phyloP scores from a whole-genome alignment of 257 asterid species.

The Misopates orontium region DNA sequence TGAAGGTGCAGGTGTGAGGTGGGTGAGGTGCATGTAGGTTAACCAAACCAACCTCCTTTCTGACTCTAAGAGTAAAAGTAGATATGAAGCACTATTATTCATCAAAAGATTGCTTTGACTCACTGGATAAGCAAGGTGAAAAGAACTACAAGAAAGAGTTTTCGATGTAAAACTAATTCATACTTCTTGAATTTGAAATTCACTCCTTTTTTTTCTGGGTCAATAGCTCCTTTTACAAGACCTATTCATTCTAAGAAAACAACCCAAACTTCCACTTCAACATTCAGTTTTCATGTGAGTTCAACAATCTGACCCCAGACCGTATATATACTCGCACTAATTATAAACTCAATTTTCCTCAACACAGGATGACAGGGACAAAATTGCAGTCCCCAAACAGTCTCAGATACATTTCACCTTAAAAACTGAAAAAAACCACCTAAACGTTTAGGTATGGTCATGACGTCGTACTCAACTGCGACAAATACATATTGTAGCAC shows the following conservation, averaged over 20 bases:
- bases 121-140: neutral
- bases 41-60: conserved; percentile 1
- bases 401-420: too few species aligned
- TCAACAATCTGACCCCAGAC: too few species aligned
- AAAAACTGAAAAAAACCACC: too few species aligned
- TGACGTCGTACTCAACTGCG: neutral
- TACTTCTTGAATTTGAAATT: conserved; percentile 9
- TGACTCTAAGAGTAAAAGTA: conserved; percentile 16
- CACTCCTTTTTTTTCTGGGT: neutral
- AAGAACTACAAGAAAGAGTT: neutral
- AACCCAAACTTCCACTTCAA: too few species aligned
- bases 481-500: conserved; percentile 4
- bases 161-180: neutral
- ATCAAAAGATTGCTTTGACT: neutral
- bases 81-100: neutral
- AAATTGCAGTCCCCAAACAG: too few species aligned
- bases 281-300: too few species aligned
- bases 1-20: neutral
- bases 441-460: too few species aligned
- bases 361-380: too few species aligned
- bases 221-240: neutral
- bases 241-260: neutral
- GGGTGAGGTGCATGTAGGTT: neutral
- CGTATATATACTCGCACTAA: too few species aligned
- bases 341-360: too few species aligned